Conservation (phyloP, 345 rosid species). For the Durio zibethinus region DNA sequence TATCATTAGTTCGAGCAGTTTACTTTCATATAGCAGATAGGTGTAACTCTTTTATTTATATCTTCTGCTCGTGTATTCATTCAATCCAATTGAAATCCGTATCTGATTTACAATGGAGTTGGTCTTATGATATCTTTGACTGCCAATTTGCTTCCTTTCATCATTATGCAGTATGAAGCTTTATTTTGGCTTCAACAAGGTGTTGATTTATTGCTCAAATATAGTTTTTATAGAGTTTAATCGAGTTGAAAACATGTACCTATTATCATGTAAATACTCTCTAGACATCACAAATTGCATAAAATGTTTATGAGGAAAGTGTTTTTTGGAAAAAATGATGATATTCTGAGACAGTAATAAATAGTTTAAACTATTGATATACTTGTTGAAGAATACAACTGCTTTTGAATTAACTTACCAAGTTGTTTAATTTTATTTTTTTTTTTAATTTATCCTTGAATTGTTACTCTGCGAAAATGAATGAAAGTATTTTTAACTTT, state of each 20-base stretch:
- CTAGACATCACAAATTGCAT: not conserved
- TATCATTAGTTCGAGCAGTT: not conserved
- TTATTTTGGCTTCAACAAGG: not conserved
- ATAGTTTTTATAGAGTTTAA: not conserved
- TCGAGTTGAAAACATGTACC: not conserved
- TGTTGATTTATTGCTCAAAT: not conserved
- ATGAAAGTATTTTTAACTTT: slow-evolving; percentile 14
- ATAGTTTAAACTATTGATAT: slow-evolving; percentile 3
- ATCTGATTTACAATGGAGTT: too few species aligned
- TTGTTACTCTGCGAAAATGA: too few species aligned
- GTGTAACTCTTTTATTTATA: not conserved
- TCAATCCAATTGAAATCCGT: not conserved
- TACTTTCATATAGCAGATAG: not conserved
- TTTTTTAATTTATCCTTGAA: not conserved
- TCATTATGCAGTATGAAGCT: not conserved
- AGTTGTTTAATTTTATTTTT: not conserved
- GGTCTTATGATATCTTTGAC: too few species aligned
- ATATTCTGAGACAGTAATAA: slow-evolving; percentile 4
- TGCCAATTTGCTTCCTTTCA: too few species aligned
- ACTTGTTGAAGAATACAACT: not conserved
- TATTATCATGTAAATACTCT: not conserved
- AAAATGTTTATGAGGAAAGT: not conserved
- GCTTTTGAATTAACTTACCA: slow-evolving; percentile 5
- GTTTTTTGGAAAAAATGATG: not conserved
- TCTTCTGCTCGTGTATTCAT: not conserved